phyloP scores from a whole-genome alignment of 352 stramenopile genomes.

The Pythium apleroticum region DNA sequence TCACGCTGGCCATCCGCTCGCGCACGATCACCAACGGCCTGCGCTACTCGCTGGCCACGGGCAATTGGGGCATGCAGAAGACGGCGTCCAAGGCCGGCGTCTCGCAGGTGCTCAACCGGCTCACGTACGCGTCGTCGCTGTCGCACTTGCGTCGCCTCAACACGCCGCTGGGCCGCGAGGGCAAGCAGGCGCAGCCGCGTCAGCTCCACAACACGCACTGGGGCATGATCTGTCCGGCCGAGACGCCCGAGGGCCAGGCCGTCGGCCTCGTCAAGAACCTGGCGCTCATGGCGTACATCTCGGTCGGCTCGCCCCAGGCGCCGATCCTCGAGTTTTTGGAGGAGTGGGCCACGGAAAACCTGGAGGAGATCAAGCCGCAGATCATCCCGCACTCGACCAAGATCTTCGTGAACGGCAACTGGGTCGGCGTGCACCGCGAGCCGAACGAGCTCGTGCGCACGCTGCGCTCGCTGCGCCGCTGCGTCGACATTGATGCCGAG shows the following conservation, averaged over 20 bases:
- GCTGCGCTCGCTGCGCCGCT: constrained; percentile 93
- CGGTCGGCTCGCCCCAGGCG: constrained; percentile 90
- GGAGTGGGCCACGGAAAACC: constrained; percentile 98
- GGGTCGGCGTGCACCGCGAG: constrained; percentile 98
- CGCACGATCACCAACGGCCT: constrained; percentile 98
- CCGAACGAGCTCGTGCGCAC: constrained; percentile 96
- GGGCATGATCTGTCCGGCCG: constrained; percentile 98
- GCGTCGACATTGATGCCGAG: constrained; percentile 98
- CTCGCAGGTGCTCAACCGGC: constrained; percentile 98
- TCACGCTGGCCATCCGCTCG: constrained; percentile 96
- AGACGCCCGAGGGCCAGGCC: constrained; percentile 96
- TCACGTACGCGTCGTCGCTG: constrained; percentile 98
- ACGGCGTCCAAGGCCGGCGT: constrained; percentile 96
- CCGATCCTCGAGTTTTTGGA: constrained; percentile 98
- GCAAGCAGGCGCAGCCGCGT: constrained; percentile 99
- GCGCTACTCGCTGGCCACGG: constrained; percentile 98
- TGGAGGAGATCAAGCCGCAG: constrained; percentile 96
- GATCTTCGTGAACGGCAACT: constrained; percentile 99
- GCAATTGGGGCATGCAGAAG: constrained; percentile 98
- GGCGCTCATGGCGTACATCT: constrained; percentile 99
- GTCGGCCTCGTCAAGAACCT: constrained; percentile 98
- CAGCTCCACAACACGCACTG: constrained; percentile 99
- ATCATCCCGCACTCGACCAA: constrained; percentile 98
- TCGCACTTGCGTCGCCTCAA: constrained; percentile 99
- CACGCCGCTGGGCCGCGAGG: constrained; percentile 97